Percentiles rank a stretch among this genome's conserved stretches.
Evolutionary conservation across 441 rosid genomes (phyloP).

Genomic region (Isatis lusitanica): DNA sequence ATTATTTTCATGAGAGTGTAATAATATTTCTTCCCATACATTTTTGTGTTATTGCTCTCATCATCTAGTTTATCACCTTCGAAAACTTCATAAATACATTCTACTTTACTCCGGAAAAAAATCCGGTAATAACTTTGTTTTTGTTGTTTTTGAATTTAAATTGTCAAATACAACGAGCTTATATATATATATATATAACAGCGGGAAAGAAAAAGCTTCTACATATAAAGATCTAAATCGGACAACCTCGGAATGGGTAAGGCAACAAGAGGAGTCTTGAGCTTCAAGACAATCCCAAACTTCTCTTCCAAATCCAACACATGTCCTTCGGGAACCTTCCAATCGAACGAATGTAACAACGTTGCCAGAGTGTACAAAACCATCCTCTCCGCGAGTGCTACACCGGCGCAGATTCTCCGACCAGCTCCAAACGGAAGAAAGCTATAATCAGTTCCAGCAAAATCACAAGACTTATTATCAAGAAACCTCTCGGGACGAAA

Average conservation of each 20-base stretch:
- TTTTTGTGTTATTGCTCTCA: too few species aligned
- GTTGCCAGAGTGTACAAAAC: constrained; percentile 46
- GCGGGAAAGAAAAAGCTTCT: not conserved
- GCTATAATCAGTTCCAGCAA: constrained; percentile 42
- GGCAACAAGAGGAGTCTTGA: constrained; percentile 52
- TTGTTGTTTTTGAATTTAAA: not conserved
- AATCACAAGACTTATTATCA: constrained; percentile 38
- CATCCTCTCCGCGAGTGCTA: constrained; percentile 60
- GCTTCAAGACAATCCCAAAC: constrained; percentile 70
- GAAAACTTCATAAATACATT: too few species aligned
- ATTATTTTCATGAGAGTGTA: too few species aligned
- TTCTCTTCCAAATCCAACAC: constrained; percentile 50
- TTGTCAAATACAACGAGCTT: too few species aligned
- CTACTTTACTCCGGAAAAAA: too few species aligned
- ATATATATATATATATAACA: not conserved
- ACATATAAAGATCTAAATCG: constrained; percentile 17
- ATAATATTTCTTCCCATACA: too few species aligned
- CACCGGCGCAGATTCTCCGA: constrained; percentile 51
- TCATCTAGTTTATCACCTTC: too few species aligned
- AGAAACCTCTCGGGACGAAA: constrained; percentile 50
- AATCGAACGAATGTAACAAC: constrained; percentile 52
- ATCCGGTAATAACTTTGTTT: not conserved
- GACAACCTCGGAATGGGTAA: constrained; percentile 57
- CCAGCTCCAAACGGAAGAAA: constrained; percentile 61
- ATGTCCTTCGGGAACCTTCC: constrained; percentile 41